These are phyloP conservation scores for Exidia glandulosa DNA, from an alignment of 768 basidiomycete genomes.

Conservation along the genomic window DNA sequence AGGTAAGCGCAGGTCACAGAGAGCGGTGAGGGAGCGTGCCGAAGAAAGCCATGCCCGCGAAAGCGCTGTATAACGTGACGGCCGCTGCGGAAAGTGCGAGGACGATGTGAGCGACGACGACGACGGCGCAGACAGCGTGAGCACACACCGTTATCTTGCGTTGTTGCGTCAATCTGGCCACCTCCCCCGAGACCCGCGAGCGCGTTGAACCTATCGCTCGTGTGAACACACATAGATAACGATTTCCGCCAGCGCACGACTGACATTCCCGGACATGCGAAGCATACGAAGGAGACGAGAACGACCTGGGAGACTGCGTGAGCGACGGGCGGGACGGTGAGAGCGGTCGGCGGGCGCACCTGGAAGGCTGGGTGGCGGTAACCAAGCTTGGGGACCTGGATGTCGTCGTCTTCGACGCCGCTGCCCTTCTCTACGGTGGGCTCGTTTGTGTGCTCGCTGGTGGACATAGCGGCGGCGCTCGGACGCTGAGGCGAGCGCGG, in stretches of 20 bases:
- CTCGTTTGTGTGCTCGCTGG: background rate
- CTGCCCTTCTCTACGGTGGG: background rate
- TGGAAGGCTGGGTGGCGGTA: background rate
- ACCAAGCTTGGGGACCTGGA: background rate
- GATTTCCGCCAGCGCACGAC: background rate
- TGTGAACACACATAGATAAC: background rate
- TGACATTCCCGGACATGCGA: background rate
- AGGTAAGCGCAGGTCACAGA: background rate
- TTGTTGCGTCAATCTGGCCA: conserved; percentile 56
- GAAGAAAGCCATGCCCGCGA: conserved; percentile 53
- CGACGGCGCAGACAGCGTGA: background rate
- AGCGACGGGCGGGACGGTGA: background rate
- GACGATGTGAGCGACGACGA: background rate
- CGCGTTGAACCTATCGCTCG: background rate
- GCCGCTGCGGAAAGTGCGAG: conserved; percentile 23
- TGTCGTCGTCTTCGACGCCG: background rate
- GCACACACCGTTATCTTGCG: conserved; percentile 42
- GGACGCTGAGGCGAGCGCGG: background rate
- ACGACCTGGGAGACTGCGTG: background rate
- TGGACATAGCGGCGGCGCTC: background rate
- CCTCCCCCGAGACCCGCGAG: conserved; percentile 53
- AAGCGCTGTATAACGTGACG: conserved; percentile 54
- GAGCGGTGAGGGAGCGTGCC: conserved; percentile 39
- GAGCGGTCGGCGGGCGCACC: background rate
- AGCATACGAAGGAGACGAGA: background rate